Percentiles rank a stretch among this genome's conserved stretches.
Conservation (phyloP, 2,329 filamentous ascomycete genomes). For the Pezicula rhizophila region DNA sequence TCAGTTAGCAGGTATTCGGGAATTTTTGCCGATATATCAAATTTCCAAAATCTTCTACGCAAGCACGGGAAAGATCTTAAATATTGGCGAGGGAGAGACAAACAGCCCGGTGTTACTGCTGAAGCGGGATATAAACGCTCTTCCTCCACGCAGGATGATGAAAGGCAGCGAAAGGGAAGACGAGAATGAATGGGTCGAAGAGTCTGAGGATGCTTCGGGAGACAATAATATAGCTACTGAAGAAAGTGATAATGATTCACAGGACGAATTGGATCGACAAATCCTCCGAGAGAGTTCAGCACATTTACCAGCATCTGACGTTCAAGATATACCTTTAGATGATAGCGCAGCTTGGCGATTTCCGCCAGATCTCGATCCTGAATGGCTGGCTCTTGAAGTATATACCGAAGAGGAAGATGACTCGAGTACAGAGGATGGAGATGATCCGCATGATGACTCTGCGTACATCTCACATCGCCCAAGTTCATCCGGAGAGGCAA, state of each 20-base stretch:
- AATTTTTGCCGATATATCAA: slow-evolving; percentile 63
- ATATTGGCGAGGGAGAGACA: slow-evolving; percentile 61
- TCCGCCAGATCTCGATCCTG: slow-evolving; percentile 61
- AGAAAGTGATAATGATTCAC: slow-evolving; percentile 23
- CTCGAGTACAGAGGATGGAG: slow-evolving; percentile 43
- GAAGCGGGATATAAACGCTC: slow-evolving; percentile 61
- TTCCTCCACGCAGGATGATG: slow-evolving; percentile 61
- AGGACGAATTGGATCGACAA: slow-evolving; percentile 27
- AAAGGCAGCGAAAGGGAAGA: slow-evolving; percentile 30
- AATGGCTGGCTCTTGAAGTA: slow-evolving; percentile 71
- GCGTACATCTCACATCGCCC: slow-evolving; percentile 17
- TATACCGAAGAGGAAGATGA: slow-evolving; percentile 53
- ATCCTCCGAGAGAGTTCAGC: slow-evolving; percentile 24
- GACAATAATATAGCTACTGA: slow-evolving; percentile 7
- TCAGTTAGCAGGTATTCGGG: slow-evolving; percentile 55
- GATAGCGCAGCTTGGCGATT: slow-evolving; percentile 38
- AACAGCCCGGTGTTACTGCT: slow-evolving; percentile 64
- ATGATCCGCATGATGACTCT: slow-evolving; percentile 19
- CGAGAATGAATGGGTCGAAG: slow-evolving; percentile 12
- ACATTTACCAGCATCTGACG: slow-evolving; percentile 6
- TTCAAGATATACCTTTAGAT: not conserved
- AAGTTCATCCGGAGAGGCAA: slow-evolving; percentile 12
- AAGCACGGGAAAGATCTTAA: slow-evolving; percentile 68
- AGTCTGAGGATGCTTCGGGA: slow-evolving; percentile 6
- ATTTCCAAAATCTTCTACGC: slow-evolving; percentile 75